Evolutionary conservation across 2,329 filamentous ascomycete species (phyloP).

Genomic region (Diaporthe amygdali): DNA sequence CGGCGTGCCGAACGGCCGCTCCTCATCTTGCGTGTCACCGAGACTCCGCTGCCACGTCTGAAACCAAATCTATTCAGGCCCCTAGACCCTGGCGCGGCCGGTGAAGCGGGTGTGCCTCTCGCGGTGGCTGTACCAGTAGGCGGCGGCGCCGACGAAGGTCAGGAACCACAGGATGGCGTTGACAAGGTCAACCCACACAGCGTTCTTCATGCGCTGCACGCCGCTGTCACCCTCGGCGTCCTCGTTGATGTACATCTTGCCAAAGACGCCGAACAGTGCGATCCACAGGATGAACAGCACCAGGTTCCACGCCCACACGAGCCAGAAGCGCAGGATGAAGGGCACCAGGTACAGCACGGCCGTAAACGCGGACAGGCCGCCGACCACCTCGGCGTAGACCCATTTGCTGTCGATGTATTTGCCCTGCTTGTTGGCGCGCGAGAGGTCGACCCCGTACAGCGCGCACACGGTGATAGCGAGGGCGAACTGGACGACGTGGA

Average conservation of each 20-base stretch:
- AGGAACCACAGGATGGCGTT: constrained; percentile 80
- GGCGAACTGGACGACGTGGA: constrained; percentile 80
- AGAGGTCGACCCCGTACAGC: constrained; percentile 76
- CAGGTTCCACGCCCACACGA: constrained; percentile 71
- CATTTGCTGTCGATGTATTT: constrained; percentile 69
- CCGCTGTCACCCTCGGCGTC: constrained; percentile 66
- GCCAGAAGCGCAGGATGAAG: constrained; percentile 57
- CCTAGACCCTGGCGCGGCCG: constrained; percentile 60
- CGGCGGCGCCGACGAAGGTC: constrained; percentile 58
- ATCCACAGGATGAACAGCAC: constrained; percentile 81
- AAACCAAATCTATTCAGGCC: not conserved
- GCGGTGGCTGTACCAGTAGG: constrained; percentile 65
- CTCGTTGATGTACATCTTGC: constrained; percentile 76
- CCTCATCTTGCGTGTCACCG: not conserved
- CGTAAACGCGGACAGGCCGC: constrained; percentile 68
- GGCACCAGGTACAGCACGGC: constrained; percentile 70
- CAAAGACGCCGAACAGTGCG: constrained; percentile 83
- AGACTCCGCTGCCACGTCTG: not conserved
- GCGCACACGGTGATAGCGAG: constrained; percentile 79
- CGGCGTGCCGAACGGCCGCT: not conserved
- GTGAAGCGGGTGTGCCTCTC: constrained; percentile 61
- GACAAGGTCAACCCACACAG: constrained; percentile 81
- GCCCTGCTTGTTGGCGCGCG: constrained; percentile 53
- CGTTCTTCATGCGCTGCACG: constrained; percentile 80
- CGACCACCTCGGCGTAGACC: constrained; percentile 77